Conservation (phyloP, 1,284 basidiomycete genomes). For the Volvariella surrecta region DNA sequence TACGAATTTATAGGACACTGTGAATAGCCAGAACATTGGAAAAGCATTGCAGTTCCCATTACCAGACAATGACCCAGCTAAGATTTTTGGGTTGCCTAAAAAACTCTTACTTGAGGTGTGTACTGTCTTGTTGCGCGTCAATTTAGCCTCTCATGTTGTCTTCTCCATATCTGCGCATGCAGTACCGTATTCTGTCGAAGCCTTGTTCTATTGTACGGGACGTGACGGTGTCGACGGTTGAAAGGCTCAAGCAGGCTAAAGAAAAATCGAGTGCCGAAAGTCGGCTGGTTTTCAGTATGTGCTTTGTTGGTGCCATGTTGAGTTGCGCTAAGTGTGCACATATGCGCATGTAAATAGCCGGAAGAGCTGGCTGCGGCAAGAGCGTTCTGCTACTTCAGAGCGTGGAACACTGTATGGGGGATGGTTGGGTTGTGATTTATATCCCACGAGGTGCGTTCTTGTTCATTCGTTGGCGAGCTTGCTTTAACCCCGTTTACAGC, state of each 20-base stretch:
- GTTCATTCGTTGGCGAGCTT: conserved; percentile 4
- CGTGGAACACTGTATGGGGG: conserved; percentile 62
- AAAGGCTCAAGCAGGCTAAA: conserved; percentile 40
- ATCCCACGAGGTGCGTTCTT: conserved; percentile 65
- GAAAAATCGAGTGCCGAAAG: conserved; percentile 34
- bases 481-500: conserved; percentile 26
- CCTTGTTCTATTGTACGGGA: conserved; percentile 62
- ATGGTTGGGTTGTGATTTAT: conserved; percentile 83
- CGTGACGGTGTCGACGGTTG: conserved; percentile 44
- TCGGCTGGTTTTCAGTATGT: conserved; percentile 56
- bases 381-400: conserved; percentile 77
- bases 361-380: conserved; percentile 78
- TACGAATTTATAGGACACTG: conserved; percentile 20
- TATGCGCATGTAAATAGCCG: conserved; percentile 52
- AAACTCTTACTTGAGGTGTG: conserved; percentile 57
- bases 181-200: conserved; percentile 61
- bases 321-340: conserved; percentile 5
- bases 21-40: conserved; percentile 29
- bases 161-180: not conserved
- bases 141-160: not conserved
- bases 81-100: conserved; percentile 58
- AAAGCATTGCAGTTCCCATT: conserved; percentile 32
- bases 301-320: not conserved
- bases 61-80: conserved; percentile 39
- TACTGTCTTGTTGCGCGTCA: conserved; percentile 3